A percentile compares a stretch with the other conserved stretches of the same genome.
These are phyloP conservation scores for Hibiscus trionum DNA, from an alignment of 345 rosid species.

Conservation along the genomic window DNA sequence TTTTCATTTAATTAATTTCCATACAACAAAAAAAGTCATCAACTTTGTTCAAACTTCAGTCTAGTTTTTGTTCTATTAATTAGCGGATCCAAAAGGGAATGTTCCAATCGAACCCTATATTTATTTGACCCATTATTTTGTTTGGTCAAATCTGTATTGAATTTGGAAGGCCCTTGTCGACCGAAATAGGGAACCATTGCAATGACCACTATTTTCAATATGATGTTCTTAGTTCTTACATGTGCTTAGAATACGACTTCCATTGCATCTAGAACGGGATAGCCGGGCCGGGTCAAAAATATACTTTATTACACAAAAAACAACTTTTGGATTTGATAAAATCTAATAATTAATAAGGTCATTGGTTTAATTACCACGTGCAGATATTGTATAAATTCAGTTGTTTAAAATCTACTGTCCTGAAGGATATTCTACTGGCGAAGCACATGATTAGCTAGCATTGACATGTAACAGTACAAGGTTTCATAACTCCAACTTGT, in stretches of 20 bases:
- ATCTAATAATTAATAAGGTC: too few species aligned
- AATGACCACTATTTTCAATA: not conserved
- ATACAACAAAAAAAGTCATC: not conserved
- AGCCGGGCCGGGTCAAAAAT: not conserved
- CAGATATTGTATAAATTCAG: too few species aligned
- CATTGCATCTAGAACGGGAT: not conserved
- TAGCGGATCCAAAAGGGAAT: not conserved
- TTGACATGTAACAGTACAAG: too few species aligned
- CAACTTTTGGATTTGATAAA: too few species aligned
- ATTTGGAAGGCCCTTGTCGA: not conserved
- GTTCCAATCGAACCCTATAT: not conserved
- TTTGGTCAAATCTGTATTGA: slow-evolving; percentile 14
- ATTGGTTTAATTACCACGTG: too few species aligned
- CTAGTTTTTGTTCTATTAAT: not conserved
- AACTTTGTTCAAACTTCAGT: slow-evolving; percentile 16
- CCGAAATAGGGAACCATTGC: not conserved
- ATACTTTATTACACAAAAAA: too few species aligned
- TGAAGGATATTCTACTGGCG: too few species aligned
- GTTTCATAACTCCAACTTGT: too few species aligned
- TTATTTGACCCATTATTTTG: not conserved
- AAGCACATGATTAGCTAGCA: too few species aligned
- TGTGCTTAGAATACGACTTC: not conserved
- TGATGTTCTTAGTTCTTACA: not conserved
- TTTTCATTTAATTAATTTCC: not conserved
- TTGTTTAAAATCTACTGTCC: too few species aligned